Base-by-base conservation (phyloP, 106 monocot species). In the Acorus calamus region DNA sequence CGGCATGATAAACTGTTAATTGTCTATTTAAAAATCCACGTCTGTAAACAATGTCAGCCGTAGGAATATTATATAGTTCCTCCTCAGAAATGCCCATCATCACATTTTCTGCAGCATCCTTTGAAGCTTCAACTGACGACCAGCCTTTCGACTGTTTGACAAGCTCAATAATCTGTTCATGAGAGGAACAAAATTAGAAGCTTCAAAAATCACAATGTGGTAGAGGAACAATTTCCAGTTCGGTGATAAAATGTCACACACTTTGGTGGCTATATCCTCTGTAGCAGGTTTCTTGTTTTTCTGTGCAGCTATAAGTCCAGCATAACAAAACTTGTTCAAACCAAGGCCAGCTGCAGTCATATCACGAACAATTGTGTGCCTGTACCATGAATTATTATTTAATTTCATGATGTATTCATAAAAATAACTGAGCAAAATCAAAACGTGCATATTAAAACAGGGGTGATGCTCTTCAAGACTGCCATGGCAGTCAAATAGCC, bases 311-410 rank as follows among this genome's bases (percentile, higher is more conserved):
- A 92, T 88, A 60, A 98, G 96, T 66, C 88, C 96, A 59, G 96
- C 96, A 81, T 98, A 98, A 61, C 96, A 98, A 52, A 82, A 98
- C 65, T 84, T 98, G 73, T 98, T 88, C 51, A 98, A 66, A 70
- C 91, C 88, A 61, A 98, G 78, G 60, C 94, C 87, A 72, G 86
- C 94, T 67, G 96, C 85, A 59, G 91, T 92, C 96, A 98, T 98
- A 65, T 98, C 96, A 77, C 92, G 82, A 66, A 98, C 90, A 71
- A 98, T 85, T 43, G 85, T 83, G 74, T 83, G 81, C 50, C 96
- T 98, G 73, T 52, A 45, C 44, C 11, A 59, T 51, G 2, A 67
- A 69, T 42, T n/a, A 42, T 77, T 66, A 62, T 53, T 43, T 61
- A 56, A 57, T 72, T 43, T 5, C 7, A 62, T 2, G 6, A 42